Evolutionary conservation across 2,329 filamentous ascomycete genomes (phyloP).

Genomic region (Fusarium udum): DNA sequence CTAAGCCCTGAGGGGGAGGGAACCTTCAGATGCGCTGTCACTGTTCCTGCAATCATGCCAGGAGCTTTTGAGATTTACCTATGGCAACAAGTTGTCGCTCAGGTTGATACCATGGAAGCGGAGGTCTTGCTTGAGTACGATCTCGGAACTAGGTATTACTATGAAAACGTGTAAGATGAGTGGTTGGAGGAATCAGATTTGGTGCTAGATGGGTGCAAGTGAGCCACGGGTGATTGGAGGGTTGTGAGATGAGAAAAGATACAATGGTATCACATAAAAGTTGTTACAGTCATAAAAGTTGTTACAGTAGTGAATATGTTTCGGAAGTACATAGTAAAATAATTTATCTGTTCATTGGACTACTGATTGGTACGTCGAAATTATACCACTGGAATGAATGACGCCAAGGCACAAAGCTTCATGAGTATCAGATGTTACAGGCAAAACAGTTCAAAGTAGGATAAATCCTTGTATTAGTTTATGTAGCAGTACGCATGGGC

Average conservation of each 20-base stretch:
- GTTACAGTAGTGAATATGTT: background rate
- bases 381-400: background rate
- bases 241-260: background rate
- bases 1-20: slow-evolving; percentile 42
- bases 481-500: slow-evolving; percentile 2
- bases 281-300: background rate
- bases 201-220: background rate
- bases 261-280: background rate
- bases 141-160: slow-evolving; percentile 54
- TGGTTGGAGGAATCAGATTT: background rate
- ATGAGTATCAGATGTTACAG: background rate
- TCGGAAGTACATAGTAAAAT: background rate
- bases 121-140: slow-evolving; percentile 58
- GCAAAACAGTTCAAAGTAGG: background rate
- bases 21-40: slow-evolving; percentile 50
- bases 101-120: slow-evolving; percentile 48
- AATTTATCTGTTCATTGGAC: too few relatives aligned
- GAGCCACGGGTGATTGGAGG: background rate
- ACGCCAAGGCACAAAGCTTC: background rate
- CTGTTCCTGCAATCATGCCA: slow-evolving; percentile 47
- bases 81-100: slow-evolving; percentile 51
- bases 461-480: slow-evolving; percentile 12
- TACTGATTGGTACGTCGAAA: background rate
- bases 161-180: slow-evolving; percentile 41
- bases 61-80: slow-evolving; percentile 53